Evolutionary conservation across 1,284 basidiomycete genomes (phyloP), one percentile per base, ranked within the genome.

Genomic region (Boletus albobrunnescens): DNA sequence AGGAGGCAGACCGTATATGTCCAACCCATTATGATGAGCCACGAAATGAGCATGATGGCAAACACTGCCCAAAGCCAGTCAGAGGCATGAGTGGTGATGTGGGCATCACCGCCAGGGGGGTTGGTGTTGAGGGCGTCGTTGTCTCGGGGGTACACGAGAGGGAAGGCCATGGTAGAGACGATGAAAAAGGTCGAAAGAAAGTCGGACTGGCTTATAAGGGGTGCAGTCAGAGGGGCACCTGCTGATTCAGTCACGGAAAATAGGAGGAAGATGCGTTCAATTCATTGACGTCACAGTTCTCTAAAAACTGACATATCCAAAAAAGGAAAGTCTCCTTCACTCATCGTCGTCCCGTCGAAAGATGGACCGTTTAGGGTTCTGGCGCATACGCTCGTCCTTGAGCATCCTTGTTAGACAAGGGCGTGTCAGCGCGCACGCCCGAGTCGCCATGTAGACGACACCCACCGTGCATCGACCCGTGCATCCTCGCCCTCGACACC

Each of bases 401-500:
- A 88, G 65, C 77, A 88, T 80, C 42, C 84, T 84, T n/a, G n/a
- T n/a, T n/a, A n/a, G 28, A 30, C 54, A 4, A 50, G 16, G 3
- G 7, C 12, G 14, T 13, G 16, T 54, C 35, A 35, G 23, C 16
- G 10, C 13, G 12, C 6, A n/a, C n/a, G 10, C 9, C 19, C 17
- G 10, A 10, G 1, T 0, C 2, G n/a, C n/a, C n/a, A n/a, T n/a
- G 2, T 5, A 4, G 13, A 33, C 8, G 10, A 31, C 3, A 56
- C 59, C 10, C n/a, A 92, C 92, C 91, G 77, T 36, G 85, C 76
- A 68, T 98, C 92, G 39, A 94, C 74, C 26, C 94, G 75, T 0
- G 87, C 82, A 65, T 98, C 95, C 54, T 95, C 93, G 22, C 90
- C 89, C 67, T 97, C 92, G 1, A 96, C 84, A 2, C 84, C 82